These are phyloP conservation scores for Opeltia flavorubescens DNA, from an alignment of 495 filamentous ascomycete species.

Conservation along the genomic window DNA sequence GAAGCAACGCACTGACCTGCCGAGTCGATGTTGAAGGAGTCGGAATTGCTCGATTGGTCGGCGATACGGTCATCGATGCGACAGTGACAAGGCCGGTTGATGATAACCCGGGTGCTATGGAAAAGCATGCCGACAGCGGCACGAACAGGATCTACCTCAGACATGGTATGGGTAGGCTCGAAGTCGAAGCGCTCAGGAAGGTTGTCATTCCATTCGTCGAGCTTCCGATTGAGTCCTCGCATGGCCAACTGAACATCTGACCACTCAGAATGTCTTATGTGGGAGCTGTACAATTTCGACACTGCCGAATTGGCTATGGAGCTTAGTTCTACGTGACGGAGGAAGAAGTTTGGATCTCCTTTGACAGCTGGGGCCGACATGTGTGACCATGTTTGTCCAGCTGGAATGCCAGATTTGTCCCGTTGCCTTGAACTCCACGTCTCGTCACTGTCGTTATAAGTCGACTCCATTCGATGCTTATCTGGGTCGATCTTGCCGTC, in stretches of 20 bases:
- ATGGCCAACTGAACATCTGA: constrained; percentile 45
- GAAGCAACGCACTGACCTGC: constrained; percentile 44
- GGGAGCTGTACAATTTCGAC: constrained; percentile 42
- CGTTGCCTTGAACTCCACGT: no score
- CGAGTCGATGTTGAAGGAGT: constrained; percentile 34
- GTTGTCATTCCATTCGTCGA: constrained; percentile 37
- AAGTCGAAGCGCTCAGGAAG: constrained; percentile 28
- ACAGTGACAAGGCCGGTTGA: constrained; percentile 48
- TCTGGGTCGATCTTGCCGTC: background rate
- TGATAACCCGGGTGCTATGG: constrained; percentile 43
- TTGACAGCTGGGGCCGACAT: background rate
- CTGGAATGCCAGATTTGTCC: no score
- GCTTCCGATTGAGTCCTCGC: constrained; percentile 30
- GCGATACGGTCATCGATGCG: constrained; percentile 30
- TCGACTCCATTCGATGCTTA: background rate
- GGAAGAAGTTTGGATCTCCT: constrained; percentile 22
- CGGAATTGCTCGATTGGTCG: constrained; percentile 27
- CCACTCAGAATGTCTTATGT: constrained; percentile 40
- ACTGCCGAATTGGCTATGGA: constrained; percentile 41
- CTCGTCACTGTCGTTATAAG: background rate
- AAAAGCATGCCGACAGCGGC: constrained; percentile 32
- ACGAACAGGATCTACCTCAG: constrained; percentile 34
- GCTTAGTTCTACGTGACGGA: constrained; percentile 34
- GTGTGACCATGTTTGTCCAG: background rate
- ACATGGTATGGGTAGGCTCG: constrained; percentile 18